Base-by-base conservation (phyloP, 305 asterid species). In the Plantago lanceolata region DNA sequence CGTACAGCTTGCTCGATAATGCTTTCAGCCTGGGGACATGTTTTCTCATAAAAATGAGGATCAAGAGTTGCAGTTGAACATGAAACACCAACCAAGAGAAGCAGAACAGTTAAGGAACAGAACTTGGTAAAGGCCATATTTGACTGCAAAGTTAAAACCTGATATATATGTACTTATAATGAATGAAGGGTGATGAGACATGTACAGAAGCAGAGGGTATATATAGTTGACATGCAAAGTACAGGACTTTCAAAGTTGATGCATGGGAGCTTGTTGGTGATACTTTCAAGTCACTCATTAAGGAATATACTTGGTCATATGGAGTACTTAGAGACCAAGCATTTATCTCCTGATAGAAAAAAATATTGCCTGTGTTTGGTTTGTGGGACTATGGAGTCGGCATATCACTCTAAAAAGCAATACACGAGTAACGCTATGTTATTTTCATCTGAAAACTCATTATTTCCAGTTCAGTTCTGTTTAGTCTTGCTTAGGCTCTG, bases 1-100 rank as follows among this genome's bases (percentile, higher is more conserved):
- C 73, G 75, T 67, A 89, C 71, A 15, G 81, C 79, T 68, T 79
- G 61, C 17, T 5, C 40, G 68, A 89, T 81, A 21, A 89, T 83
- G 1, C 19, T 51, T 79, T 86, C 88, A 20, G 87, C 94, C 59
- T 75, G 79, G 43, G 97, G 97, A 63, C 95, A 87, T 53, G 91
- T 80, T 72, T 73, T 53, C 13, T 77, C 81, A 43, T 89, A 89
- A 48, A 82, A 86, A 35, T 82, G 70, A 49, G 79, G 67, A 43
- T 79, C 87, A 47, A 87, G 94, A 62, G 54, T 61, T 35, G 85
- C 88, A 13, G 73, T 78, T 29, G 85, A 56, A 61, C 53, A 17
- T 0, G 53, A 71, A 21, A 78, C 52, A 19, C 73, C 33, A 19
- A 61, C 51, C 16, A 82, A 24, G 51, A 83, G 33, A 47, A 84